Evolutionary conservation across 106 monocot genomes (phyloP).

Genomic region (Apostasia ramifera): DNA sequence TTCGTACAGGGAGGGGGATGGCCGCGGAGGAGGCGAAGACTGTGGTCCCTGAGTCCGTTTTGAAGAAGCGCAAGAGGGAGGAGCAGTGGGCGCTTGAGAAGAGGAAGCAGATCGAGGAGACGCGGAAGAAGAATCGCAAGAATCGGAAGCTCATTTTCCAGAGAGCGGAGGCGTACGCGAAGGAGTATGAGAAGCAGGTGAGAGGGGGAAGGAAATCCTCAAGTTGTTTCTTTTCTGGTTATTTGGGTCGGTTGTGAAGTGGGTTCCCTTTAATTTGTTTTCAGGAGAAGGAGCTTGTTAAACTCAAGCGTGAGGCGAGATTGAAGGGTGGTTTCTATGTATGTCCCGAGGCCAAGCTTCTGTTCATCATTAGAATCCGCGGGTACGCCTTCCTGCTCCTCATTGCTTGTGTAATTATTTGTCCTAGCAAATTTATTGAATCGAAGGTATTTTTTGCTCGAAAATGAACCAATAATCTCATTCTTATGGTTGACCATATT

Average conservation of each 20-base stretch:
- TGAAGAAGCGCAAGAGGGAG: constrained; percentile 66
- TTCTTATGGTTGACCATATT: not conserved
- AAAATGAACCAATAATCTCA: not conserved
- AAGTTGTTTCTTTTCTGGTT: not conserved
- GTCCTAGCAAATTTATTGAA: no score
- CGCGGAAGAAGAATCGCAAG: constrained; percentile 39
- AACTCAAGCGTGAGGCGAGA: constrained; percentile 60
- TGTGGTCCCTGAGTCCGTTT: constrained; percentile 57
- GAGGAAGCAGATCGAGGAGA: constrained; percentile 28
- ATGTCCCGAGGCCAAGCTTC: constrained; percentile 49
- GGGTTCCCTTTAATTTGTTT: not conserved
- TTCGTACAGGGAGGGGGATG: constrained; percentile 11
- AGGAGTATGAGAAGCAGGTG: constrained; percentile 52
- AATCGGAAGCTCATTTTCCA: constrained; percentile 51
- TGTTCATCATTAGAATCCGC: constrained; percentile 53
- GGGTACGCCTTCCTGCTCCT: constrained; percentile 6
- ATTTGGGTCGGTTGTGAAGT: not conserved
- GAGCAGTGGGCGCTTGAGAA: constrained; percentile 55
- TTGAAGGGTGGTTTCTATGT: constrained; percentile 72
- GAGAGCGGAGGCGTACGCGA: constrained; percentile 43
- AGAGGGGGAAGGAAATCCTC: not conserved
- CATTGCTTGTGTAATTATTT: no score
- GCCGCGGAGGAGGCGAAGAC: constrained; percentile 20
- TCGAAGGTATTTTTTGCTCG: no score
- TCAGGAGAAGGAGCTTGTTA: constrained; percentile 55